These are phyloP conservation scores for Entonaema liquescens DNA, from an alignment of 495 filamentous ascomycete genomes.

Conservation along the genomic window DNA sequence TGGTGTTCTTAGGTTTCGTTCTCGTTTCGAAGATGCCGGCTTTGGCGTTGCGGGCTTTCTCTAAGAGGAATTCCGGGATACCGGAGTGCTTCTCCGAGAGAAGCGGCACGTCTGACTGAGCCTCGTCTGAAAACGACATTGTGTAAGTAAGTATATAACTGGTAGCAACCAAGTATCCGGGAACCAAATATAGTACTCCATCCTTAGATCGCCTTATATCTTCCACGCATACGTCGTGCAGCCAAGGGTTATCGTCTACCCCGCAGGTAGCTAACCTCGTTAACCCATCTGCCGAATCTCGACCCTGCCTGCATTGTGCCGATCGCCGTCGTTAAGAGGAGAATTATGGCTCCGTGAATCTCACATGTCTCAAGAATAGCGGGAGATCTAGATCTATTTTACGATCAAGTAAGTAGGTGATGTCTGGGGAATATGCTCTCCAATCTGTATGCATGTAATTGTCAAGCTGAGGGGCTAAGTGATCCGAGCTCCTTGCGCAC, in stretches of 20 bases:
- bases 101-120: slow-evolving; percentile 48
- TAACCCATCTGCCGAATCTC: slow-evolving; percentile 38
- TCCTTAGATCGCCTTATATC: slow-evolving; percentile 16
- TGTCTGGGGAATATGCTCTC: not conserved
- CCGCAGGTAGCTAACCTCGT: slow-evolving; percentile 37
- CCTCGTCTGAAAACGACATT: slow-evolving; percentile 48
- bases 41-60: slow-evolving; percentile 52
- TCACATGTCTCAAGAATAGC: not conserved
- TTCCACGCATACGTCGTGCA: slow-evolving; percentile 10
- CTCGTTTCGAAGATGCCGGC: slow-evolving; percentile 47
- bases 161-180: not conserved
- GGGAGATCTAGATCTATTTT: slow-evolving; percentile 7
- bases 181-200: not conserved
- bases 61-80: slow-evolving; percentile 50
- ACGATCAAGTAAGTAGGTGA: not conserved
- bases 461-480: not conserved
- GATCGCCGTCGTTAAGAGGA: slow-evolving; percentile 21
- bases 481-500: not conserved
- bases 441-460: not conserved
- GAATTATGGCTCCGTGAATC: slow-evolving; percentile 3
- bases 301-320: slow-evolving; percentile 34
- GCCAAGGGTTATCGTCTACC: slow-evolving; percentile 27
- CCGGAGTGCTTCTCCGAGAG: slow-evolving; percentile 55
- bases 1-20: slow-evolving; percentile 49
- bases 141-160: not conserved